These are phyloP conservation scores for Aspergillus pseudoglaucus DNA, from an alignment of 2,329 filamentous ascomycete genomes.

Conservation along the genomic window DNA sequence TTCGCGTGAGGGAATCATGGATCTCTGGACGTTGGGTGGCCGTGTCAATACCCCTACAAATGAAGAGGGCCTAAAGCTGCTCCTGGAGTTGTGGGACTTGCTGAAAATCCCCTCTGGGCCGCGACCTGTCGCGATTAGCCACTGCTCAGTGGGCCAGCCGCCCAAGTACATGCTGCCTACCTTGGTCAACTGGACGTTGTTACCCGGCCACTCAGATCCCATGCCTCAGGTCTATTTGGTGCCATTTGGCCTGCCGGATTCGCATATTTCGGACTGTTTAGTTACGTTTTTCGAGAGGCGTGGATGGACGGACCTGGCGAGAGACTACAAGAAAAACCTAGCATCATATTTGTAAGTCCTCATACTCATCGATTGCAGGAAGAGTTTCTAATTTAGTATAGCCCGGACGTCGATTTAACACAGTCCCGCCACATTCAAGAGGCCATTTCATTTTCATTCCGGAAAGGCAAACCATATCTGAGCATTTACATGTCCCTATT, in stretches of 20 bases:
- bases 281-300: slow-evolving; percentile 8
- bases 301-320: slow-evolving; percentile 7
- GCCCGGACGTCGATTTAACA: slow-evolving; percentile 3
- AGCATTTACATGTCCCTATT: slow-evolving; percentile 3
- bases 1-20: slow-evolving; percentile 1
- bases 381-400: background rate
- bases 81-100: slow-evolving; percentile 11
- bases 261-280: slow-evolving; percentile 6
- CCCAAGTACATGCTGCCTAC: slow-evolving; percentile 7
- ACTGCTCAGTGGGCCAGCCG: background rate
- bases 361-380: background rate
- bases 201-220: slow-evolving; percentile 6
- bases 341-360: slow-evolving; percentile 11
- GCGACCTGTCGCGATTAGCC: background rate
- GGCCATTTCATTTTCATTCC: slow-evolving; percentile 8
- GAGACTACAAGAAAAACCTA: slow-evolving; percentile 7
- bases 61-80: slow-evolving; percentile 4
- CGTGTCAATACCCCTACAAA: slow-evolving; percentile 1
- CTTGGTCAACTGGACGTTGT: slow-evolving; percentile 11
- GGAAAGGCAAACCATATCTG: slow-evolving; percentile 4
- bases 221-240: slow-evolving; percentile 13
- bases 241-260: slow-evolving; percentile 11
- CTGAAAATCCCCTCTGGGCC: slow-evolving; percentile 2
- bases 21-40: slow-evolving; percentile 11
- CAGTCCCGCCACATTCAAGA: slow-evolving; percentile 5